Evolutionary conservation across 345 rosid species (phyloP), one percentile per base, ranked within the genome.

Genomic region (Viola odorata): DNA sequence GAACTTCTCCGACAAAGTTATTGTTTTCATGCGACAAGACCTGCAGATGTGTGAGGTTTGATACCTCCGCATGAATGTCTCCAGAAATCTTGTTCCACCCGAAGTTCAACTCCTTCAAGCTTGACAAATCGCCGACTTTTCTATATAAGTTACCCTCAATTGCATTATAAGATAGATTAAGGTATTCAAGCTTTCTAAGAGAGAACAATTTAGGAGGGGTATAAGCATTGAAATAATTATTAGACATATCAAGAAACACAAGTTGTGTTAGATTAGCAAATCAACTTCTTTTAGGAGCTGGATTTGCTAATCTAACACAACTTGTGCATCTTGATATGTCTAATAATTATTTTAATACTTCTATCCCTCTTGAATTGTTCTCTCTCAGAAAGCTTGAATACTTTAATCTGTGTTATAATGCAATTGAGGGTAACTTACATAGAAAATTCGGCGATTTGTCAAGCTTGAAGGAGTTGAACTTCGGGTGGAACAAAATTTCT

Each of bases 61-160:
- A 80, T 36, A 81, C 65, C 59, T 69, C 75, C 12, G 55, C 53
- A n/a, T 64, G 73, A 60, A 74, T 55, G 23, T 69, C 60, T 55
- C 82, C 80, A 13, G 4, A 36, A 15, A 80, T 36, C 1, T 6
- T 42, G 63, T 77, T 74, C 2, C 5, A 41, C 14, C 58, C 37
- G 45, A 80, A 56, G 13, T 45, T 45, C 65, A 77, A 47, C 45
- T 58, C 59, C 45, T 32, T 48, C 71, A 73, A 63, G 32, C 68
- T 72, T 62, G 50, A 58, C 13, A 75, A 73, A 23, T 41, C n/a
- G 11, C 57, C 71, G 14, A 64, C 32, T 10, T 58, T 55, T 58
- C 60, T 32, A 45, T 64, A 60, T 45, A 73, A 53, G 13, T 48
- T 63, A 1, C 50, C 50, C 13, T 53, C 57, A 38, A 81, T 51